phyloP scores from a whole-genome alignment of 805 yeast species.

The Sugiyamaella qingdaonensis region DNA sequence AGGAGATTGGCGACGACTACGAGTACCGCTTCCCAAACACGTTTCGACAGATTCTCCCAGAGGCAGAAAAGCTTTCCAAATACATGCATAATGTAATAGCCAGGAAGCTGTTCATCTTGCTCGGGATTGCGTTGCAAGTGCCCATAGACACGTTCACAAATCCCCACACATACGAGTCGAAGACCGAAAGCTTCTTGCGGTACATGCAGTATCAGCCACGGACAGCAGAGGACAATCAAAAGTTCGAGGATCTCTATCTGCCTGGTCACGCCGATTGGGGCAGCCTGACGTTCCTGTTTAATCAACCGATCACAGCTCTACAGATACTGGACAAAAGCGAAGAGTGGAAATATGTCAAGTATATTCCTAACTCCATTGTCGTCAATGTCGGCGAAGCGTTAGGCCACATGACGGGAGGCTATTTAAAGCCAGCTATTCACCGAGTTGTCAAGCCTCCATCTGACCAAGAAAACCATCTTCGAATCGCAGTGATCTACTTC shows the following conservation, averaged over 20 bases:
- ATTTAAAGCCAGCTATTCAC: not conserved
- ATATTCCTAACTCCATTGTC: not conserved
- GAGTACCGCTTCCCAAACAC: not conserved
- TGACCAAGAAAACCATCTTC: not conserved
- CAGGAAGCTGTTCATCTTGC: not conserved
- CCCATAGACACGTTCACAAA: not conserved
- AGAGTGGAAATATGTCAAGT: not conserved
- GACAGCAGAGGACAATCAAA: not conserved
- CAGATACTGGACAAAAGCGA: not conserved
- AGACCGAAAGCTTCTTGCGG: not conserved
- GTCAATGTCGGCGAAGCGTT: not conserved
- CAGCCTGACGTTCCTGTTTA: not conserved
- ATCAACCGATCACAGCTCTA: not conserved
- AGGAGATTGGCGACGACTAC: not conserved
- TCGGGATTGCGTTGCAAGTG: not conserved
- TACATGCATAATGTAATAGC: not conserved
- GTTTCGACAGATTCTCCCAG: not conserved
- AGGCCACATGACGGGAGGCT: not conserved
- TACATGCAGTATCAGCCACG: not conserved
- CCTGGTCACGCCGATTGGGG: not conserved
- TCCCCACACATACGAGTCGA: not conserved
- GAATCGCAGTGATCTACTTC: not conserved
- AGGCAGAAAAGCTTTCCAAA: not conserved
- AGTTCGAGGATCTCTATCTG: not conserved
- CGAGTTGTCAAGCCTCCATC: not conserved